Evolutionary conservation across 2,329 filamentous ascomycete genomes (phyloP), one percentile per base, ranked within the genome.

Genomic region (Colletotrichum graminicola): DNA sequence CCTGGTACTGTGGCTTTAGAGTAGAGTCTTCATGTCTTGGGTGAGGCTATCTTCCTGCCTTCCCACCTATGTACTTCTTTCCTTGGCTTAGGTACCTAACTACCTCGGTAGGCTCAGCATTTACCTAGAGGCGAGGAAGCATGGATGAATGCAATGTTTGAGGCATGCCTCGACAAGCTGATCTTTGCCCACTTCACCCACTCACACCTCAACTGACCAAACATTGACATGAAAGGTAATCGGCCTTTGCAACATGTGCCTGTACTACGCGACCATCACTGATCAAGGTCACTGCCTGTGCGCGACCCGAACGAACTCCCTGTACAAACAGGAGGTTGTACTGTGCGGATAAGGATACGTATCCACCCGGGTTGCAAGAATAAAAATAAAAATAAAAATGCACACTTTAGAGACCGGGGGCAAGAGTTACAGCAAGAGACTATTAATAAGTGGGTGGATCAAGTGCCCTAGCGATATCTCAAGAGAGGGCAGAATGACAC

Each of bases 201-300:
- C 12, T 39, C 5, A 39, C 54, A 52, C 26, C 26, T 32, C 21
- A 6, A 6, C 51, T 52, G 16, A 54, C 18, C 29, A 51, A 18
- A 29, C 49, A 29, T 18, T 34, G 34, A 8, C 10, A 10, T 34
- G 10, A 16, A 56, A 41, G 49, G 54, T 56, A 41, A 71, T 7
- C 36, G 55, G 63, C 45, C 52, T 49, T n/a, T 36, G 26, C 26
- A 51, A 49, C 39, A 47, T 21, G n/a, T 23, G 21, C 16, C 26
- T 36, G 32, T 39, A 52, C 47, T 18, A n/a, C n/a, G 52, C 21
- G 34, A 11, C 52, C 52, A 23, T 56, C 32, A 55, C 8, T 36
- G 10, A 39, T 56, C 11, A 18, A 26, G 1, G 21, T 16, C 41
- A 66, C 23, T 69, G 54, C 54, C 23, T 69, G 62, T 69, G 62